Conservation (phyloP, 2,329 filamentous ascomycete species). For the Penicillium oxalicum region DNA sequence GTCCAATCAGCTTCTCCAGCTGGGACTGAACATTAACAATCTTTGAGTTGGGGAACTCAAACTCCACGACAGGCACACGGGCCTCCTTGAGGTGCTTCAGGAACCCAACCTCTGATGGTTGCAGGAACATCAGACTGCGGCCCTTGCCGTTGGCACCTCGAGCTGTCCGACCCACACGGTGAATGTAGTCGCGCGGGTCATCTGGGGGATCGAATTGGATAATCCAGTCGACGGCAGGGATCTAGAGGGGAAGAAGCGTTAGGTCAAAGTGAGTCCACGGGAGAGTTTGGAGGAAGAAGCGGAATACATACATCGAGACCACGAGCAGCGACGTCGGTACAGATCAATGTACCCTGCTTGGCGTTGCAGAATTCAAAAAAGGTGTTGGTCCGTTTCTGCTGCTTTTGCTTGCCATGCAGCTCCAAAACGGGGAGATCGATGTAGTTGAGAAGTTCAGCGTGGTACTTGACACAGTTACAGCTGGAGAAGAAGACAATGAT, state of each 20-base stretch:
- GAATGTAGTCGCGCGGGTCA: conserved; percentile 85
- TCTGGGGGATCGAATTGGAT: conserved; percentile 93
- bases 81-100: conserved; percentile 85
- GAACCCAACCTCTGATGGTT: conserved; percentile 89
- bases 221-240: conserved; percentile 93
- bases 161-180: conserved; percentile 91
- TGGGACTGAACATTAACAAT: conserved; percentile 86
- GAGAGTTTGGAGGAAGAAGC: not conserved
- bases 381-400: conserved; percentile 96
- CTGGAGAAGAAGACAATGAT: conserved; percentile 94
- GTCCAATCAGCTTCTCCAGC: conserved; percentile 85
- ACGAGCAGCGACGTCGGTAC: conserved; percentile 91
- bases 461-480: conserved; percentile 92
- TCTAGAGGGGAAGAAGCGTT: conserved; percentile 42
- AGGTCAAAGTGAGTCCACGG: not conserved
- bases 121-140: conserved; percentile 84
- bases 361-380: conserved; percentile 96
- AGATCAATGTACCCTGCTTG: conserved; percentile 79
- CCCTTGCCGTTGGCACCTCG: conserved; percentile 78
- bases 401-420: conserved; percentile 92
- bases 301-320: conserved; percentile 67
- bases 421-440: conserved; percentile 87
- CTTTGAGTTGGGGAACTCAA: conserved; percentile 89
- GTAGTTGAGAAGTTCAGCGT: conserved; percentile 92
- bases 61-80: conserved; percentile 88